Conservation (phyloP, 192 early-diverging fungal species). For the Neocallimastix lanati region DNA sequence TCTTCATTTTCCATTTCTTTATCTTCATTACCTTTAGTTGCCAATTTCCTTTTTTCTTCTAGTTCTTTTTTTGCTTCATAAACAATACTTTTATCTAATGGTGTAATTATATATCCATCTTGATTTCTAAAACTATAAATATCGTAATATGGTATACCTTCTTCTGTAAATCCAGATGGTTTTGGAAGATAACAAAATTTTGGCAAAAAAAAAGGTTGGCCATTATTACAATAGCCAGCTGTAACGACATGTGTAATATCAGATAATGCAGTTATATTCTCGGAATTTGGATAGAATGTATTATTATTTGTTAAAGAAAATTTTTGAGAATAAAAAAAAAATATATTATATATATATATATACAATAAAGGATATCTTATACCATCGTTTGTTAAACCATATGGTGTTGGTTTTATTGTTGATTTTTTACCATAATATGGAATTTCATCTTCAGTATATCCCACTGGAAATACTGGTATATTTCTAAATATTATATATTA, state of each 20-base stretch:
- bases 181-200: not conserved
- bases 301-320: too few relatives aligned
- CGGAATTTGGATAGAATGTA: not conserved
- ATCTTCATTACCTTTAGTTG: too few relatives aligned
- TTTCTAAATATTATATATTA: not conserved
- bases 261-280: not conserved
- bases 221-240: not conserved
- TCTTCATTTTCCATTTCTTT: too few relatives aligned
- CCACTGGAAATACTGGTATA: not conserved
- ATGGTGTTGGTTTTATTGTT: not conserved
- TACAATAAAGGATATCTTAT: not conserved
- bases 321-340: too few relatives aligned
- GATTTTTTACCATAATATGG: not conserved
- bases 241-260: not conserved
- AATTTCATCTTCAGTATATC: not conserved
- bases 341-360: too few relatives aligned
- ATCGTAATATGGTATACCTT: not conserved
- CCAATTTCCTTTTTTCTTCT: not conserved
- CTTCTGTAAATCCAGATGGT: not conserved
- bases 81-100: not conserved
- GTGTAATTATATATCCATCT: not conserved
- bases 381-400: not conserved
- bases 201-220: not conserved
- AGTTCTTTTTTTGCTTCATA: not conserved
- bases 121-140: not conserved